phyloP scores from a whole-genome alignment of 2,329 filamentous ascomycete species.

The Akanthomyces lecanii region DNA sequence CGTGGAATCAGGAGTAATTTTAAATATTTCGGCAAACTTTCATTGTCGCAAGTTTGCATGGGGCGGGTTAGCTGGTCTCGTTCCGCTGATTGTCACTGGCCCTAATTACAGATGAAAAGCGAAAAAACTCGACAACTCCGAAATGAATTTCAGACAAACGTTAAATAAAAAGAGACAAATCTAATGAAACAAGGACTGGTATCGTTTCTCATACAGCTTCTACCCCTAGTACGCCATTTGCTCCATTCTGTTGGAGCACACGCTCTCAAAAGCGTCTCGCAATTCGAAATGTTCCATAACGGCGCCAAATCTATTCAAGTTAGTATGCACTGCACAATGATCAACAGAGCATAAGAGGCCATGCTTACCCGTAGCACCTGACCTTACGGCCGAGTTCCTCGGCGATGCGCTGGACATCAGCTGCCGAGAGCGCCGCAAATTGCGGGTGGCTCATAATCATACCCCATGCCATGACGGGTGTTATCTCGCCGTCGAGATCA shows the following conservation, averaged over 20 bases:
- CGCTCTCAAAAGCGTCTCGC: constrained; percentile 69
- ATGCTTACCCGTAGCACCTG: constrained; percentile 85
- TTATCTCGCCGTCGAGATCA: constrained; percentile 84
- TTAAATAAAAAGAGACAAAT: not conserved
- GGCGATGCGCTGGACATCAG: constrained; percentile 68
- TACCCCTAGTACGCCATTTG: constrained; percentile 13
- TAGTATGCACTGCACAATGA: not conserved
- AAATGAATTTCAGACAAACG: not conserved
- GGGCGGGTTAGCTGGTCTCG: not conserved
- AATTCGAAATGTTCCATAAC: constrained; percentile 67
- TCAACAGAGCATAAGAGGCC: not conserved
- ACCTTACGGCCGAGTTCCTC: constrained; percentile 75
- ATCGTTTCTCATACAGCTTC: constrained; percentile 11
- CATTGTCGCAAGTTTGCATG: not conserved
- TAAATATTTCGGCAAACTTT: not conserved
- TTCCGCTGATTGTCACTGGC: not conserved
- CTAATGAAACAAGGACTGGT: constrained; percentile 12
- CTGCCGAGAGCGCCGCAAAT: constrained; percentile 58
- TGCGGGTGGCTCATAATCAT: constrained; percentile 70
- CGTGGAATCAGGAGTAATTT: not conserved
- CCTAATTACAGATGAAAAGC: not conserved
- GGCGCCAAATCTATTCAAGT: constrained; percentile 51
- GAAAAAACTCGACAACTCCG: not conserved
- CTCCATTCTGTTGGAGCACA: constrained; percentile 33
- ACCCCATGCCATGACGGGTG: constrained; percentile 92